Evolutionary conservation across 1,284 basidiomycete genomes (phyloP).

Genomic region (Sutorius eximius): DNA sequence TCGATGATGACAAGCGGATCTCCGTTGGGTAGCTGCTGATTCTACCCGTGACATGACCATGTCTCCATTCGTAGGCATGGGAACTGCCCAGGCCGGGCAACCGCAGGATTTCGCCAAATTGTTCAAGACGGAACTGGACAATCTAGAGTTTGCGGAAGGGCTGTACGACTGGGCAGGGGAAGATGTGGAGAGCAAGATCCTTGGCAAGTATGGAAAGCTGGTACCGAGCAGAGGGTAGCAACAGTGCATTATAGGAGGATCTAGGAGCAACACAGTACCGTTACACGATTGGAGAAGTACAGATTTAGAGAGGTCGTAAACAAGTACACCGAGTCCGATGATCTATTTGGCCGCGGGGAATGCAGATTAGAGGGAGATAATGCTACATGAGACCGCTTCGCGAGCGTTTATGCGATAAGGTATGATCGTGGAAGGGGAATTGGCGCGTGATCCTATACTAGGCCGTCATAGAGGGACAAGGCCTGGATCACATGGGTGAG

Average conservation of each 20-base stretch:
- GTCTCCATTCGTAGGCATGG: slow-evolving; percentile 70
- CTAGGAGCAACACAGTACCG: slow-evolving; percentile 21
- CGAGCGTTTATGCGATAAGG: slow-evolving; percentile 27
- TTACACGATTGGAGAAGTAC: slow-evolving; percentile 33
- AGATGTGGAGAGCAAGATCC: slow-evolving; percentile 76
- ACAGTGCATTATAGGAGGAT: slow-evolving; percentile 23
- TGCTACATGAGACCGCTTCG: slow-evolving; percentile 25
- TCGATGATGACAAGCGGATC: slow-evolving; percentile 18
- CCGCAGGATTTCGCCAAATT: slow-evolving; percentile 87
- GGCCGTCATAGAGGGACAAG: slow-evolving; percentile 74
- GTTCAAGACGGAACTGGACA: slow-evolving; percentile 91
- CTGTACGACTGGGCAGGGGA: slow-evolving; percentile 80
- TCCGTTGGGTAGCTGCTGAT: slow-evolving; percentile 61
- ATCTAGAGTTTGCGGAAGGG: slow-evolving; percentile 88
- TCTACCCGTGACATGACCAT: slow-evolving; percentile 72
- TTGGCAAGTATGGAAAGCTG: slow-evolving; percentile 71
- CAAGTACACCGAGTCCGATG: slow-evolving; percentile 14
- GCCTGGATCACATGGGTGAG: slow-evolving; percentile 47
- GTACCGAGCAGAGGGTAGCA: slow-evolving; percentile 26
- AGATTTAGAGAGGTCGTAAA: slow-evolving; percentile 22
- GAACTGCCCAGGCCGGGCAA: slow-evolving; percentile 50
- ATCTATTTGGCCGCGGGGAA: slow-evolving; percentile 8
- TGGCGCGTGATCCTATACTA: slow-evolving; percentile 49
- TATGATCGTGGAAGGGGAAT: slow-evolving; percentile 11
- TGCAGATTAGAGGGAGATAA: slow-evolving; percentile 33